These are phyloP conservation scores for Megacollybia marginata DNA, from an alignment of 768 basidiomycete genomes.

Conservation along the genomic window DNA sequence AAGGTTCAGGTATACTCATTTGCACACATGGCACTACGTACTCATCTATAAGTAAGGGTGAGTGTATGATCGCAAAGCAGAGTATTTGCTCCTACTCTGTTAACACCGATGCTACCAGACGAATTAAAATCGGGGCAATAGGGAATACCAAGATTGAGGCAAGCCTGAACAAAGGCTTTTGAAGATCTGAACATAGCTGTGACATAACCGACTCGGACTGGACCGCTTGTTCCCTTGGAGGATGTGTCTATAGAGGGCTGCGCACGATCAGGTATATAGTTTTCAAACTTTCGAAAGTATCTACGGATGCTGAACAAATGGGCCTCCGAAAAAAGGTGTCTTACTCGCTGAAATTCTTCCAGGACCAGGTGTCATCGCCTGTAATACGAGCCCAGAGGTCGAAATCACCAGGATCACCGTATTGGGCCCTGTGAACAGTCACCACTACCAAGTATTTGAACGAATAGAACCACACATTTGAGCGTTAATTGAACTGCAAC, in stretches of 20 bases:
- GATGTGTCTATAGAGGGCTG: constrained; percentile 34
- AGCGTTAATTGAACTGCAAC: constrained; percentile 66
- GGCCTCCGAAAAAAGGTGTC: not conserved
- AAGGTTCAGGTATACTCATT: not conserved
- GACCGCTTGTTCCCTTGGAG: constrained; percentile 41
- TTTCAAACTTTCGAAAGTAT: constrained; percentile 64
- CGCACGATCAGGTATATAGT: constrained; percentile 35
- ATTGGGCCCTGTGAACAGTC: constrained; percentile 40
- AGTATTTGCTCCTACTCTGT: constrained; percentile 34
- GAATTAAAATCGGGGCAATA: constrained; percentile 52
- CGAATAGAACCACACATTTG: constrained; percentile 24
- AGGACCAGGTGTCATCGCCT: constrained; percentile 55
- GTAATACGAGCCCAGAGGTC: constrained; percentile 55
- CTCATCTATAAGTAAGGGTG: constrained; percentile 28
- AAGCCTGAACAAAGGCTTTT: constrained; percentile 44
- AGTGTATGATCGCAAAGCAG: not conserved
- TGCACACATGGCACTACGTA: constrained; percentile 15
- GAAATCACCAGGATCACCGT: constrained; percentile 60
- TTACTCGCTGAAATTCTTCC: constrained; percentile 35
- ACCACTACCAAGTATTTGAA: not conserved
- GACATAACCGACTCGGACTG: constrained; percentile 47
- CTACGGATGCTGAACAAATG: constrained; percentile 17
- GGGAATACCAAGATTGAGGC: constrained; percentile 42
- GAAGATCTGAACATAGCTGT: constrained; percentile 30
- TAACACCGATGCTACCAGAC: constrained; percentile 46